Conservation (phyloP, 352 stramenopile species). For the Blastocystis sp. region DNA sequence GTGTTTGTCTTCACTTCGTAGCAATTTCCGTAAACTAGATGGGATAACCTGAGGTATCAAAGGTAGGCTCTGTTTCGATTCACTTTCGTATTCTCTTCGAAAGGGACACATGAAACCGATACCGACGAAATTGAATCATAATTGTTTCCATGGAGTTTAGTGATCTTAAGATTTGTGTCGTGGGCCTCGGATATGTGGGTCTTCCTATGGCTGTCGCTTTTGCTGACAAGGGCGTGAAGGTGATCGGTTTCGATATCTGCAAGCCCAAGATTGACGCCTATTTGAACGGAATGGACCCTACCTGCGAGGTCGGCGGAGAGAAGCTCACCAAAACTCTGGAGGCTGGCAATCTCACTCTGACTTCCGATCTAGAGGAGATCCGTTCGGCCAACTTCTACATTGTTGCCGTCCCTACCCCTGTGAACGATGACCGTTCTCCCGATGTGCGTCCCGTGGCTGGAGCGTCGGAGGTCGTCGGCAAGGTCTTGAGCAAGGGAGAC, state of each 20-base stretch:
- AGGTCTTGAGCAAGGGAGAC: slow-evolving; percentile 19
- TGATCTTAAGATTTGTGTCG: slow-evolving; percentile 45
- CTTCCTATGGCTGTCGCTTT: slow-evolving; percentile 43
- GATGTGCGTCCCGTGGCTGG: background rate
- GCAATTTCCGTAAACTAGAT: too few species aligned
- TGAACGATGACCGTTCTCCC: slow-evolving; percentile 9
- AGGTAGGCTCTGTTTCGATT: too few species aligned
- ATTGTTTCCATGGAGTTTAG: background rate
- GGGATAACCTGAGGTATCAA: too few species aligned
- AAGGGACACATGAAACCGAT: too few species aligned
- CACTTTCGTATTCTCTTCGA: too few species aligned
- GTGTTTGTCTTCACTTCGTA: too few species aligned
- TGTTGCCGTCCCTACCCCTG: slow-evolving; percentile 20
- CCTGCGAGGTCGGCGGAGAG: slow-evolving; percentile 11
- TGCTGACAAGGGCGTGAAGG: slow-evolving; percentile 40
- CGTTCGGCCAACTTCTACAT: slow-evolving; percentile 18
- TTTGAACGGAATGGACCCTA: slow-evolving; percentile 3
- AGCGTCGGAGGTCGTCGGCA: background rate
- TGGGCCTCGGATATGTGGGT: slow-evolving; percentile 52
- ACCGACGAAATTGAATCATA: too few species aligned
- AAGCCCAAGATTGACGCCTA: slow-evolving; percentile 6
- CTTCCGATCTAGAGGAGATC: slow-evolving; percentile 42
- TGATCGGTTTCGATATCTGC: slow-evolving; percentile 51
- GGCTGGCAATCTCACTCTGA: background rate
- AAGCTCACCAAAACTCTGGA: background rate